phyloP scores from a whole-genome alignment of 2,329 filamentous ascomycete species.

The Lecanicillium sp. region DNA sequence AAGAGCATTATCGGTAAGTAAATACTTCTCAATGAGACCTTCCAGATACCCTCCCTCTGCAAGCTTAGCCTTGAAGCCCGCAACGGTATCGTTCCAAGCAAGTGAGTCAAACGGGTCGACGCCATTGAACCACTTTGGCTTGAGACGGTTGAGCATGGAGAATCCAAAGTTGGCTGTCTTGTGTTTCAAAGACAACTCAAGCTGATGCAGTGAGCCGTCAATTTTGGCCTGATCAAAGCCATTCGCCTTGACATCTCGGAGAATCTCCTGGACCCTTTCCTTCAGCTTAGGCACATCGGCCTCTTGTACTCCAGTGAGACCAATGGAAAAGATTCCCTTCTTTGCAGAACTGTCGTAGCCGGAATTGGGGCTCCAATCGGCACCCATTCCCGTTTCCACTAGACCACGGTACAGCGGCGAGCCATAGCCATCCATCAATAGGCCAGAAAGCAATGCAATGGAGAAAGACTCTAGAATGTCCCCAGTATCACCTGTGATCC shows the following conservation, averaged over 20 bases:
- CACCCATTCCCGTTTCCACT: conserved; percentile 82
- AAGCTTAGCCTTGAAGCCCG: conserved; percentile 71
- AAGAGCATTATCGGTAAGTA: conserved; percentile 78
- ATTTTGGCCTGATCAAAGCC: conserved; percentile 89
- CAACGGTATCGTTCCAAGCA: conserved; percentile 84
- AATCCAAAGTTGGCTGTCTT: conserved; percentile 96
- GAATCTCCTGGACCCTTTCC: conserved; percentile 62
- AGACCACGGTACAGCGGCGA: conserved; percentile 85
- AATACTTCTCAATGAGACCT: conserved; percentile 76
- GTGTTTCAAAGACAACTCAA: conserved; percentile 89
- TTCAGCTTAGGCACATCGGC: conserved; percentile 72
- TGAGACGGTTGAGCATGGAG: conserved; percentile 78
- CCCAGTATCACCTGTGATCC: conserved; percentile 77
- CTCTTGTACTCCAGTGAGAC: conserved; percentile 81
- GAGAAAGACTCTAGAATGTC: conserved; percentile 87
- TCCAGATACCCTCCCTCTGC: conserved; percentile 76
- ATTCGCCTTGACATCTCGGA: conserved; percentile 60
- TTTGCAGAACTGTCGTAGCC: conserved; percentile 78
- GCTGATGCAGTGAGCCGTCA: conserved; percentile 85
- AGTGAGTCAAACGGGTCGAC: conserved; percentile 86
- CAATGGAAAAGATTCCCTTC: conserved; percentile 79
- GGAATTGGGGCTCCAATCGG: conserved; percentile 90
- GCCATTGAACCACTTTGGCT: conserved; percentile 92
- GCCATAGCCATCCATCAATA: conserved; percentile 90
- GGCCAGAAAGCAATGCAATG: conserved; percentile 68